Evolutionary conservation across 257 asterid species (phyloP), one percentile per base, ranked within the genome.

Genomic region (Haberlea rhodopensis): DNA sequence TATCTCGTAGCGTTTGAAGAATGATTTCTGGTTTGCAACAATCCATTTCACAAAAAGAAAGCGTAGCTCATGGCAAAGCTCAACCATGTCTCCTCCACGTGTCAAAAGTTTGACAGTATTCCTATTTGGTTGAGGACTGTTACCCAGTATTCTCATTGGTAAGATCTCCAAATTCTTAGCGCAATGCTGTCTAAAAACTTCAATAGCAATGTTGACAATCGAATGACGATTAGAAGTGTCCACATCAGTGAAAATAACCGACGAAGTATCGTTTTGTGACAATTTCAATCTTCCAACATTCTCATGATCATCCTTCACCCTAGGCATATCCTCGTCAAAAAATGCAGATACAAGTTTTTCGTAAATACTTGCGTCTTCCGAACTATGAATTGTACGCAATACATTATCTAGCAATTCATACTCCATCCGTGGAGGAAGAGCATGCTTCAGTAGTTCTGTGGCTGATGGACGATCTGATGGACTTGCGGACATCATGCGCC

Each of bases 391-490:
- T 71, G 94, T 85, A 60, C 88, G 80, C 15, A 89, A 74, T 57
- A 89, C 73, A 82, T 84, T 84, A 74, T 92, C 95, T 63, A 92
- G 70, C 76, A 88, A 72, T 78, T 84, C 96, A 73, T 72, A 84
- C 75, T 89, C 97, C 97, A 90, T 87, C 70, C 83, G 84, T 70
- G 97, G 94, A 69, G 97, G 99, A 82, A 92, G 87, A 65, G 85
- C 88, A 85, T 81, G 76, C 72, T 89, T 84, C 65, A 89, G 95
- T 84, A 92, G 99, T 79, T 89, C 96, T 2, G 80, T 72, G 45
- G 96, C 97, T 70, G 99, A 92, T 45, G 96, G 94, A 65, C 99
- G 99, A 53, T 85, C 95, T 25, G 96, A 89, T 57, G 97, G 97
- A 79, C 84, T 90, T 63, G 87, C 77, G 11, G 94, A 84, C 95